Evolutionary conservation across 345 rosid genomes (phyloP).

Genomic region (Lenwebbia sp.): DNA sequence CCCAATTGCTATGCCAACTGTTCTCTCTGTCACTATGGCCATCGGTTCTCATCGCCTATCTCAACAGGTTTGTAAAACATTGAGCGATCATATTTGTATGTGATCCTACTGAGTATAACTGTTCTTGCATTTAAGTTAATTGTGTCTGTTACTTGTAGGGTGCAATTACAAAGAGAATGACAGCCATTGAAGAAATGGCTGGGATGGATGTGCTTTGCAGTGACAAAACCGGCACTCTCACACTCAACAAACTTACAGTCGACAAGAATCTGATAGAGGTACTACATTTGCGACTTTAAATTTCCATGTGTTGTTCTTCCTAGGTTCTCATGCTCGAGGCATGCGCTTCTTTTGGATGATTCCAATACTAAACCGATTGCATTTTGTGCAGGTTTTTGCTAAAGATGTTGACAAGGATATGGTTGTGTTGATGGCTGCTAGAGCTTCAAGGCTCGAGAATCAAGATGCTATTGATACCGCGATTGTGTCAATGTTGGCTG

Average conservation of each 20-base stretch:
- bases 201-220: slow-evolving; percentile 98
- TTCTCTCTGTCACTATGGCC: slow-evolving; percentile 95
- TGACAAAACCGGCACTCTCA: slow-evolving; percentile 89
- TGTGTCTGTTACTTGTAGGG: slow-evolving; percentile 27
- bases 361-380: neutral
- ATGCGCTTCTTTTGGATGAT: neutral
- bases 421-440: slow-evolving; percentile 83
- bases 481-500: slow-evolving; percentile 74
- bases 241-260: slow-evolving; percentile 86
- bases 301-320: neutral
- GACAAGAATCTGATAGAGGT: slow-evolving; percentile 82
- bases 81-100: neutral
- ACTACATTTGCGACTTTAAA: neutral
- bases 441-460: slow-evolving; percentile 89
- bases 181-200: slow-evolving; percentile 97
- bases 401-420: slow-evolving; percentile 49
- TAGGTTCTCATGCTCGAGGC: neutral
- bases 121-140: neutral
- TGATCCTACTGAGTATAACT: neutral
- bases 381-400: slow-evolving; percentile 41
- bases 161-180: slow-evolving; percentile 91
- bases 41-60: slow-evolving; percentile 83
- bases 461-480: slow-evolving; percentile 93
- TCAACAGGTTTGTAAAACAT: slow-evolving; percentile 39
- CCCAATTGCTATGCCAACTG: slow-evolving; percentile 98